phyloP scores from a whole-genome alignment of 257 asterid genomes.

The Mentha longifolia region DNA sequence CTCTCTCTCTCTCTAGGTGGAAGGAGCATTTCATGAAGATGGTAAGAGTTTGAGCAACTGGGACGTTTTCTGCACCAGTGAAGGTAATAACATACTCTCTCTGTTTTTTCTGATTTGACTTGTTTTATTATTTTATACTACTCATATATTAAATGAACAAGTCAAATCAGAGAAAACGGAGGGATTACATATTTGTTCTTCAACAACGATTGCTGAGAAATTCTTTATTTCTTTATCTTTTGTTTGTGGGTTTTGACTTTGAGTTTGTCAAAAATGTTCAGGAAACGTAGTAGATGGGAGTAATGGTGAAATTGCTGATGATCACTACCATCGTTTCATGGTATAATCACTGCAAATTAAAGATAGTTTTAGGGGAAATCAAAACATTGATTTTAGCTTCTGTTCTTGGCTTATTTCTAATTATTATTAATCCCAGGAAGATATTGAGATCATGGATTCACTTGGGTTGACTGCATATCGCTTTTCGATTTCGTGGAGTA shows the following conservation, averaged over 20 bases:
- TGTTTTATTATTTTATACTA: no score
- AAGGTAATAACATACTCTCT: conserved; percentile 45
- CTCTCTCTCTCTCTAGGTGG: conserved; percentile 50
- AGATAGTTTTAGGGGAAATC: not conserved
- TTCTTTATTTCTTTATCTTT: no score
- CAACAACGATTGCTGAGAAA: not conserved
- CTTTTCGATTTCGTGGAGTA: conserved; percentile 85
- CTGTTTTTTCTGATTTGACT: not conserved
- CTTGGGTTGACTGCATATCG: conserved; percentile 71
- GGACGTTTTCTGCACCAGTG: conserved; percentile 57
- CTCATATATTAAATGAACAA: no score
- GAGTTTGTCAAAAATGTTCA: conserved; percentile 20
- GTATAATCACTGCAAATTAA: conserved; percentile 39
- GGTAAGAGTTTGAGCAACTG: conserved; percentile 74
- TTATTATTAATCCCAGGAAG: conserved; percentile 54
- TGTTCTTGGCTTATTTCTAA: conserved; percentile 4
- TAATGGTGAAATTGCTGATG: conserved; percentile 70
- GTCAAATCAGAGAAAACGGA: no score
- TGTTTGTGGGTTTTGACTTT: not conserved
- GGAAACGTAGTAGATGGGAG: conserved; percentile 60
- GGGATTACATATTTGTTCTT: no score
- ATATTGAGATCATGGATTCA: conserved; percentile 62
- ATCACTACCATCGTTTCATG: conserved; percentile 82
- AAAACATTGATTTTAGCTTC: not conserved
- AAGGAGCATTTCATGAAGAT: conserved; percentile 76